Evolutionary conservation across 1,284 basidiomycete genomes (phyloP), one percentile per base, ranked within the genome.

Genomic region (Rhodotorula sp.): DNA sequence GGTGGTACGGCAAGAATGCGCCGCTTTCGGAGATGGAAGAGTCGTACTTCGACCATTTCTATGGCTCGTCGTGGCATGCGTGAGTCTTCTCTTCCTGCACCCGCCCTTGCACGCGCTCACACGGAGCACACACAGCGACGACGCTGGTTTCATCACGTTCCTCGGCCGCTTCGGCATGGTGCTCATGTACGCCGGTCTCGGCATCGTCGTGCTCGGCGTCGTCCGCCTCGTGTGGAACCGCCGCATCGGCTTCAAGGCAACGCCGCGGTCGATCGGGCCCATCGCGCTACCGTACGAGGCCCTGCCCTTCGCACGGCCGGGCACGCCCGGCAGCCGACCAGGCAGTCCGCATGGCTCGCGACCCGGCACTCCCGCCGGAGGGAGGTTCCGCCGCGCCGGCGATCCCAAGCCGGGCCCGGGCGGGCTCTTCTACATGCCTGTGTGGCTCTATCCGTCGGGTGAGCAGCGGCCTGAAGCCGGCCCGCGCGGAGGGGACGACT

Each of bases 1-100:
- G 90, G 9, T 86, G 98, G 14, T 99, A 99, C 78, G 96, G 96
- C 74, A 99, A 99, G 84, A 99, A 99, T 81, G 92, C 92, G 17
- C 88, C 90, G 74, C 85, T 88, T 49, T 87, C 84, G 57, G 89
- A 94, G 79, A 92, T 91, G 0, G 93, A 93, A 2, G 88, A 96
- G 80, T 89, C 93, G 34, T 98, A 96, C 87, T 97, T 96, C 83
- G 74, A 88, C 25, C 96, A 99, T 82, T 95, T 90, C 83, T 98
- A 99, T 79, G 96, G 95, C 45, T 95, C 92, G 78, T 94, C 91
- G 78, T 99, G 96, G 96, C 82, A 83, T 67, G 80, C 74, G 74
- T 75, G 57, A 57, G 74, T 73, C 23, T 19, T 16, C 23, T 23
- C n/a, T 9, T 25, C 21, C 16, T 25, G 44, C 5, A n/a, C 25